Base-by-base conservation (phyloP, 768 basidiomycete genomes). In the Amanita phalloides region DNA sequence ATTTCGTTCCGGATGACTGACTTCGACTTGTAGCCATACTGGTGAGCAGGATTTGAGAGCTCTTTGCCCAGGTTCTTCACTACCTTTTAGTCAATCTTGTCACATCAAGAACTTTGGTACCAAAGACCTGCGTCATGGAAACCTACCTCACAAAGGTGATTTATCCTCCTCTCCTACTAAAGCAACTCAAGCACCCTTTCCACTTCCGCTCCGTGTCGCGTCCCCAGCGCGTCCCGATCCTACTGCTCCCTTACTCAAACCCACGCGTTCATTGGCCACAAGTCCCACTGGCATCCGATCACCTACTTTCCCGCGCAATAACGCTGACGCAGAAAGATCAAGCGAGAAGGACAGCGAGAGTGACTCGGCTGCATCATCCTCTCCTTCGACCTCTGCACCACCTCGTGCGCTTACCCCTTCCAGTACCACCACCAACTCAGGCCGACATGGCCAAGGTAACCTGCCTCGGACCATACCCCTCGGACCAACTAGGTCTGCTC, bases 81-180 rank as follows among this genome's bases (percentile, higher is more conserved):
- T 6, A 25, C 20, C 32, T 7, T 53, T 51, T 64, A 93, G 91
- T 69, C 92, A 91, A 73, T 70, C 73, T 44, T 94, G 91, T 60
- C 89, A 94, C 62, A 62, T 79, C 48, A 86, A 82, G 72, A 78
- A 71, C 56, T 93, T 91, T 58, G 90, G 87, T 20, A 89, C 84
- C 7, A 74, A 76, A 49, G 80, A 86, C 60, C 74, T 88, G 30
- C 77, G 86, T 47, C 78, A 82, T 49, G 82, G 81, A 50, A 86
- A 86, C 61, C 77, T 86, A 8, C 79, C 84, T 23, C 63, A 78
- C 54, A 65, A 68, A 56, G 66, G 69, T 32, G 71, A 72, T 20
- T 50, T 57, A 20, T 64, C 64, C 17, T 55, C 60, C 10, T 58
- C 53, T 38, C 53, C 58, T 35, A 59, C 56, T 17, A 61, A 23